Base-by-base conservation (phyloP, 345 rosid species). In the Acer negundo region DNA sequence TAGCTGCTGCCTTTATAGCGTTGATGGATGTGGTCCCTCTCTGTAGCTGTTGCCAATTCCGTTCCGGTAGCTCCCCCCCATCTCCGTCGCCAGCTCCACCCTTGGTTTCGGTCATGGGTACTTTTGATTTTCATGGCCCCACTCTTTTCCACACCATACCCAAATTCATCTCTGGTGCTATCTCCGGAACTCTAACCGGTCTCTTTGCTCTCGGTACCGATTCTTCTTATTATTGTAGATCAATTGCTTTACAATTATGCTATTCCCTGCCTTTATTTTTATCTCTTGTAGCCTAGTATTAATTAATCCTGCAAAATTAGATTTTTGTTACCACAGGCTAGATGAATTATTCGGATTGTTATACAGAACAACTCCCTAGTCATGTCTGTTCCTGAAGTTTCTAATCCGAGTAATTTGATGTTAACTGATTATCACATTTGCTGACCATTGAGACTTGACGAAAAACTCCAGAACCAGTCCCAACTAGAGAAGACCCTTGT, bases 181-280 rank as follows among this genome's bases (percentile, higher is more conserved):
- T 91, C 66, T 87, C 92, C 51, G 90, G 91, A 0, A 87, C 93
- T 74, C 89, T 91, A 28, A 86, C 92, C 1, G 94, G 95, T 4
- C 71, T 91, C 75, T 87, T 93, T 67, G 96, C 93, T 63, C 79
- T 91, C 58, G 90, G 97, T 93, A 62, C n/a, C 1, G 17, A 17
- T 10, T 67, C 6, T 71, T 31, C 1, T 19, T 55, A 5, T 19
- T 31, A 5, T 35, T 38, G 2, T 5, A 2, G 9, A 31, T 47
- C 13, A 47, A 4, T 69, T 68, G 46, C 10, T 24, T 26, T 24
- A 20, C 28, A 28, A 70, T 16, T 49, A 10, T 46, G 49, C 49
- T 46, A 46, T 46, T 46, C 10, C 49, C 10, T 46, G 2, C 10
- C 11, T 10, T 46, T 46, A 46, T 46, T 46, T 62, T 13, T 24